These are phyloP conservation scores for Nelumbo lutea DNA, from an alignment of 164 flowering plant species.

Conservation along the genomic window DNA sequence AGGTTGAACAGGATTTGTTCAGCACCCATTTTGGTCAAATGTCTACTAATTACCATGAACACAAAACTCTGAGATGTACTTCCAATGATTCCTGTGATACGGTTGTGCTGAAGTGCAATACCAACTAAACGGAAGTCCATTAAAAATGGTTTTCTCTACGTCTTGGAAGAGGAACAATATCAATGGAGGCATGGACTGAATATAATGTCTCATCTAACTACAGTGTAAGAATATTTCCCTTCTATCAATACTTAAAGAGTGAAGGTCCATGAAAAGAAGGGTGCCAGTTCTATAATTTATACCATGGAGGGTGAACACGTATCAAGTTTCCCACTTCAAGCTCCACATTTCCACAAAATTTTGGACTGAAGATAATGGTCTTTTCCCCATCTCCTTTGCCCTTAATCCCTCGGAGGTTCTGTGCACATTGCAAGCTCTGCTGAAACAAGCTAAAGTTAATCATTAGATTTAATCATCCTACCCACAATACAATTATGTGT, in stretches of 20 bases:
- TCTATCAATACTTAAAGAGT: no score
- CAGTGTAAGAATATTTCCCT: no score
- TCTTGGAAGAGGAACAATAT: background rate
- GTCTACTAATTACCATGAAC: no score
- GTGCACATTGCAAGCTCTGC: constrained; percentile 27
- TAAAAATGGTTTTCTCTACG: no score
- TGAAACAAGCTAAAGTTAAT: constrained; percentile 6
- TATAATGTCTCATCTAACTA: no score
- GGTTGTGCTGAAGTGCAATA: no score
- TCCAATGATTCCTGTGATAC: no score
- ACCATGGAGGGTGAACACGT: constrained; percentile 75
- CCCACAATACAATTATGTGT: constrained; percentile 1
- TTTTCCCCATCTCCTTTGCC: constrained; percentile 16
- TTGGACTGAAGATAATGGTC: constrained; percentile 58
- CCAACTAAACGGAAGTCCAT: no score
- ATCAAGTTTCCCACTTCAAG: constrained; percentile 65
- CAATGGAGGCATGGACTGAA: no score
- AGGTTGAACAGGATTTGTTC: no score
- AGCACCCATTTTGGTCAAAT: no score
- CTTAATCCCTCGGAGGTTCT: constrained; percentile 11
- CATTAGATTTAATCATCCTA: constrained; percentile 8
- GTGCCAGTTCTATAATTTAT: constrained; percentile 13
- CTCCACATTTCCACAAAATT: constrained; percentile 53
- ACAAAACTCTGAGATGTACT: no score
- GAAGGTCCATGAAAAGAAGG: background rate